Evolutionary conservation across 2,329 filamentous ascomycete species (phyloP), one percentile per base, ranked within the genome.

Genomic region (Stachybotrys chartarum): DNA sequence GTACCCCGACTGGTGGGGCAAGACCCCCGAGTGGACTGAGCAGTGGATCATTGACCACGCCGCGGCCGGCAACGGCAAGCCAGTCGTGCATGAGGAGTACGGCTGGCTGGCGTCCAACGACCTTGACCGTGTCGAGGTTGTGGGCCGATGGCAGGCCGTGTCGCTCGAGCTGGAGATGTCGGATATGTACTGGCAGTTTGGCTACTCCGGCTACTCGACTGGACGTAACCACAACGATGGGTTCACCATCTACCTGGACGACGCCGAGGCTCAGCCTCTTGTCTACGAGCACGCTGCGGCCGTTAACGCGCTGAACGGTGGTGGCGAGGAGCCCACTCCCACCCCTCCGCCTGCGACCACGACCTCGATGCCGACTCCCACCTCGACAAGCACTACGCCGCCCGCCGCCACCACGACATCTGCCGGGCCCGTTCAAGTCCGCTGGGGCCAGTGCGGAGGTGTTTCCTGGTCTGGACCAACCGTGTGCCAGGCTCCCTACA

Each of bases 101-200:
- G 76, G 78, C 10, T 81, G 78, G 78, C 61, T 82, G 59, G 78
- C 75, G 3, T 65, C 72, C 35, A 75, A 74, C 42, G 72, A 68
- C 54, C 69, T 77, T 18, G 67, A 71, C 8, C 24, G 49, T 16
- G 30, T 71, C 1, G 74, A 79, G 53, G 79, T 78, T 1, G 58
- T 81, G 6, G 70, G 73, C 4, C 64, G 68, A 24, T 82, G 79
- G 79, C 80, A 82, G 68, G 66, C 69, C 31, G 78, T 79, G 5
- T 70, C 68, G 11, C 60, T 78, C 12, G 66, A 75, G 57, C 73
- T 78, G 66, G 75, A 75, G 64, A 71, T 83, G 66, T 67, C 76
- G 1, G 78, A 80, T 58, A 72, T 81, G 74, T 83, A 75, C 65
- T 83, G 79, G 80, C 80, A 83, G 63, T 82, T 71, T 60, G 80